Base-by-base conservation (phyloP, 148 eudicot genomes). In the Camellia granthamiana region DNA sequence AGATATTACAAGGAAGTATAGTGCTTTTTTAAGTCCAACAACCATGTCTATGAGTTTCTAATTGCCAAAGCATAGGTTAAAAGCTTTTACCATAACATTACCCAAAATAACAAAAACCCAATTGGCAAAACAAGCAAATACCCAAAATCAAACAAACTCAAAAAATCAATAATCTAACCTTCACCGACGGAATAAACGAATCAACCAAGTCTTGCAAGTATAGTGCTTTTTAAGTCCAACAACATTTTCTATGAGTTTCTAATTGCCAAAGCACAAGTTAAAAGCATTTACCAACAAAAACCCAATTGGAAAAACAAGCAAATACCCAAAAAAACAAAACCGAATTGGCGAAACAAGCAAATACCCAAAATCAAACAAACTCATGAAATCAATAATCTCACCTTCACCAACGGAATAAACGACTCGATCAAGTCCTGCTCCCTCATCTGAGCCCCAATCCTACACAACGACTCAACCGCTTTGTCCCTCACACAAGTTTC, bases 401-500 rank as follows among this genome's bases (percentile, higher is more conserved):
- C 92, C 92, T 90, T 90, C 54, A 90, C 85, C 59, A 85, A 82
- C 62, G 90, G 90, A 74, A 90, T 83, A 71, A 88, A 90, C 4
- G 76, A 70, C 42, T 85, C 89, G 3, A 88, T 83, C 83, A 90
- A 77, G 75, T 88, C 89, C 78, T 83, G 75, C 81, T 88, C 92
- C 79, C 83, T 78, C 90, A 90, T 90, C 79, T 88, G 88, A 61
- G 89, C 73, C 66, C 90, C 92, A 84, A 90, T 73, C 58, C 84
- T 83, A 77, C 90, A 88, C 61, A 90, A 82, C 3, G 90, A 88
- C 47, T 88, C 90, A 0, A 90, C 92, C 0, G 92, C 85, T 69
- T 90, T 90, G 52, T 88, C 92, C 81, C 90, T 85, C 7, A 90
- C 92, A 77, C 92, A 88, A 74, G 92, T 90, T 76, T 90, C 92